Percentiles rank a stretch among this genome's conserved stretches.
These are phyloP conservation scores for Starmerella stellata DNA, from an alignment of 805 yeast species.

Conservation along the genomic window DNA sequence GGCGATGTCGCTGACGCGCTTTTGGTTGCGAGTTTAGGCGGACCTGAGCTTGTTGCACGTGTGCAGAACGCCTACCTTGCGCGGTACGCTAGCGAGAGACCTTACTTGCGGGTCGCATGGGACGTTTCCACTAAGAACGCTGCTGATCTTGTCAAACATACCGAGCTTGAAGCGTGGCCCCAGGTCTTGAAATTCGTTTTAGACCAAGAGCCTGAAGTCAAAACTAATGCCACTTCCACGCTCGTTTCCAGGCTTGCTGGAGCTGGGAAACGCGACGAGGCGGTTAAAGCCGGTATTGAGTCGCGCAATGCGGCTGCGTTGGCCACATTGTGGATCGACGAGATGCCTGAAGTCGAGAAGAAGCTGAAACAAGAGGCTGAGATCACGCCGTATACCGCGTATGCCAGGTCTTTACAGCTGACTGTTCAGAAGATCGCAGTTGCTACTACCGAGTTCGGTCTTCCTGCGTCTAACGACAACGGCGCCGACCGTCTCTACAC, in stretches of 20 bases:
- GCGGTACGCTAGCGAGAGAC: conserved; percentile 33
- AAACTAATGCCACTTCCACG: conserved; percentile 2
- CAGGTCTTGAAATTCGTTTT: conserved; percentile 47
- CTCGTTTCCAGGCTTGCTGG: conserved; percentile 62
- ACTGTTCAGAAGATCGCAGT: conserved; percentile 72
- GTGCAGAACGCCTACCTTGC: conserved; percentile 57
- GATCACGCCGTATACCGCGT: conserved; percentile 60
- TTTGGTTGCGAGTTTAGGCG: conserved; percentile 48
- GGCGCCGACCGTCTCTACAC: conserved; percentile 33
- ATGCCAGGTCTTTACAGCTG: conserved; percentile 59
- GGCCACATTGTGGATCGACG: conserved; percentile 68
- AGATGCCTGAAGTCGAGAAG: conserved; percentile 35
- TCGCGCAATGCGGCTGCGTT: conserved; percentile 69
- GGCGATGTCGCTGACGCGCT: conserved; percentile 62
- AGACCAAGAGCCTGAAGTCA: neutral
- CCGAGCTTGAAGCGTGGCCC: conserved; percentile 67
- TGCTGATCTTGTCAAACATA: conserved; percentile 57
- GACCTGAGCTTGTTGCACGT: conserved; percentile 36
- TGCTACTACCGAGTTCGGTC: conserved; percentile 27
- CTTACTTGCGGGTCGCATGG: conserved; percentile 59
- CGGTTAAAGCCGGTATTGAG: conserved; percentile 58
- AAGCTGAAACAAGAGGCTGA: conserved; percentile 24
- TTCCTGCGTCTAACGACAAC: conserved; percentile 12
- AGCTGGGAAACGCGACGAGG: conserved; percentile 44
- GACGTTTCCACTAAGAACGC: conserved; percentile 37